A percentile compares a stretch with the other conserved stretches of the same genome.
Evolutionary conservation across 345 rosid species (phyloP).

Genomic region (Cardamine resedifolia): DNA sequence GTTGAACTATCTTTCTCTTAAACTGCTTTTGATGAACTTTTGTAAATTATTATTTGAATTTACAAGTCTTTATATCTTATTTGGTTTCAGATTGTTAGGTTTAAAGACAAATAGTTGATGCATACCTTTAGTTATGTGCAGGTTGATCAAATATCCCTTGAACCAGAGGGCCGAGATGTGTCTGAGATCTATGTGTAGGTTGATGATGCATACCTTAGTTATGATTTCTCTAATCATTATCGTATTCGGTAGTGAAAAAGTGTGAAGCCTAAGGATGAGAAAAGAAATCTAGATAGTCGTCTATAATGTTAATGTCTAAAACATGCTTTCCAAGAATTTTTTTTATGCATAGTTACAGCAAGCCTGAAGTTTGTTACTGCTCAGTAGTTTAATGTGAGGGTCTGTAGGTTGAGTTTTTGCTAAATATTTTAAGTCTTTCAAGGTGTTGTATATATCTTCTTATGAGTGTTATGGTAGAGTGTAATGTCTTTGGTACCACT

Average conservation of each 20-base stretch:
- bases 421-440: not conserved
- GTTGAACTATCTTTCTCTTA: constrained; percentile 14
- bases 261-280: constrained; percentile 17
- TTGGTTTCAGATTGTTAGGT: constrained; percentile 76
- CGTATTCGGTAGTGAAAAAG: constrained; percentile 1
- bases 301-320: not conserved
- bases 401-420: constrained; percentile 16
- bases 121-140: too few relatives aligned
- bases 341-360: not conserved
- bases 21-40: constrained; percentile 13
- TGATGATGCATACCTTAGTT: constrained; percentile 26
- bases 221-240: not conserved
- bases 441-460: not conserved
- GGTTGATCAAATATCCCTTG: too few relatives aligned
- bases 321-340: not conserved
- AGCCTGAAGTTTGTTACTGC: constrained; percentile 11
- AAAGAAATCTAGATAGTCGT: not conserved
- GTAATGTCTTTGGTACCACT: not conserved
- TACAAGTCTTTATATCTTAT: constrained; percentile 1
- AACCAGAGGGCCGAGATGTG: too few relatives aligned
- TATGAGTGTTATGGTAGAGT: not conserved
- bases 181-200: too few relatives aligned
- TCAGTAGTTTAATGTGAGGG: not conserved
- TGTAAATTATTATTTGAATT: too few relatives aligned
- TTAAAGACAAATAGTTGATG: constrained; percentile 92